Percentiles rank a stretch among this genome's conserved stretches.
Evolutionary conservation across 139 green algal species (phyloP).

Genomic region (Haematococcus lacustris): DNA sequence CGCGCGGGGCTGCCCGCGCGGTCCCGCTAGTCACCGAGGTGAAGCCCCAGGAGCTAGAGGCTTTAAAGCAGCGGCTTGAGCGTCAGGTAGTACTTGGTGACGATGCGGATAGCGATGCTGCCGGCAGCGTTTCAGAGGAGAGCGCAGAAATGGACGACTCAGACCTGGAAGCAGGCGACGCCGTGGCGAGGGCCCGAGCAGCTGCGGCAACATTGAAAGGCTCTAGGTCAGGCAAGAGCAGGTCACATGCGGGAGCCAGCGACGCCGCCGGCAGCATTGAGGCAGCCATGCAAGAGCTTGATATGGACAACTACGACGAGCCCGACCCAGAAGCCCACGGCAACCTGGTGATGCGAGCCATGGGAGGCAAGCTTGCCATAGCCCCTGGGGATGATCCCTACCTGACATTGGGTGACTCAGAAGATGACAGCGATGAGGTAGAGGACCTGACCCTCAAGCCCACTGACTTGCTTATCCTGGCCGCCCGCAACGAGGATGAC

Average conservation of each 20-base stretch:
- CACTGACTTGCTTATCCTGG: slow-evolving; percentile 85
- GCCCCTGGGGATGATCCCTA: slow-evolving; percentile 58
- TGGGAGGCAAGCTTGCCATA: slow-evolving; percentile 21
- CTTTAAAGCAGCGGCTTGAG: slow-evolving; percentile 26
- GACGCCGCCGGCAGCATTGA: slow-evolving; percentile 6
- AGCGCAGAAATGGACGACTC: slow-evolving; percentile 18
- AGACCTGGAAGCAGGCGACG: slow-evolving; percentile 7
- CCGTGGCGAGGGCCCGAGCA: slow-evolving; percentile 15
- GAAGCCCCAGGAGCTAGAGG: slow-evolving; percentile 55
- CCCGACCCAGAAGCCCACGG: slow-evolving; percentile 39
- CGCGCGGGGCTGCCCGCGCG: slow-evolving; percentile 61
- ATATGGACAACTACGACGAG: slow-evolving; percentile 95
- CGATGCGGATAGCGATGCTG: not conserved
- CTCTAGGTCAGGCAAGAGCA: not conserved
- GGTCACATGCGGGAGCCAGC: not conserved
- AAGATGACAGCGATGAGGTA: slow-evolving; percentile 56
- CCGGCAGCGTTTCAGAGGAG: slow-evolving; percentile 19
- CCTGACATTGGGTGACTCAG: slow-evolving; percentile 35
- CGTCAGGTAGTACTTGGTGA: not conserved
- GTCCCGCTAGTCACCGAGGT: slow-evolving; percentile 38
- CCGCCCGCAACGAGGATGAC: slow-evolving; percentile 89
- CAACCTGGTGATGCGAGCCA: slow-evolving; percentile 6
- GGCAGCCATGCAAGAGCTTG: slow-evolving; percentile 70
- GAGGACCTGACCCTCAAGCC: slow-evolving; percentile 63
- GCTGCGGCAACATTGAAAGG: slow-evolving; percentile 17